Base-by-base conservation (phyloP, 2,329 filamentous ascomycete species). In the Talaromyces pinophilus region DNA sequence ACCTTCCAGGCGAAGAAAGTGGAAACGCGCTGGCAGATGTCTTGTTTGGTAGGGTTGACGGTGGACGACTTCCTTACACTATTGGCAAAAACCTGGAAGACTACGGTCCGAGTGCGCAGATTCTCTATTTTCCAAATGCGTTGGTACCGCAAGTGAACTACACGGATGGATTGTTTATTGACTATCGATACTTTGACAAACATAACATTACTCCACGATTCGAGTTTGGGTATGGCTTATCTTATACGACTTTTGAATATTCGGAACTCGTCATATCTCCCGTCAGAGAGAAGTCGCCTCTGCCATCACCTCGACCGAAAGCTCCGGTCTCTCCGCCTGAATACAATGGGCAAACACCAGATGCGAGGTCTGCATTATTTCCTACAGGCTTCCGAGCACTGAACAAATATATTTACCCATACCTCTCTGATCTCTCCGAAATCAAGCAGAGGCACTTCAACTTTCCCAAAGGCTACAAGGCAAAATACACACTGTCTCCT, bases 161-260 rank as follows among this genome's bases (percentile, higher is more conserved):
- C 75, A 85, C 84, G 0, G 92, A 97, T 74, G 92, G 92, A 0
- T 80, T 97, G 0, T 93, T 93, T 74, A 88, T 96, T 70, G 94
- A 97, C 81, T 97, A 97, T 79, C 89, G 93, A 13, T 87, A 93
- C 77, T 93, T 97, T 71, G 93, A 97, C 81, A 91, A 90, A 74
- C 78, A 89, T 64, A 82, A 84, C 65, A 89, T 95, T 67, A 82
- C 83, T 5, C 93, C 93, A 0, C 89, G 91, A 0, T 97, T 89
- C 74, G 90, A 92, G 57, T 97, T 97, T 72, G 93, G 94, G 0
- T 93, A 88, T 67, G 94, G 93, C 0, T 84, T 97, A 1, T 92
- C 89, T 62, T 96, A 95, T 80, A 93, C 92, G 0, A 85, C 80
- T 0, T 96, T 94, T 76, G 80, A 85, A 13, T 84, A 92, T 65